Evolutionary conservation across 129 eudicot species (phyloP).

Genomic region (Sambucus nigra): DNA sequence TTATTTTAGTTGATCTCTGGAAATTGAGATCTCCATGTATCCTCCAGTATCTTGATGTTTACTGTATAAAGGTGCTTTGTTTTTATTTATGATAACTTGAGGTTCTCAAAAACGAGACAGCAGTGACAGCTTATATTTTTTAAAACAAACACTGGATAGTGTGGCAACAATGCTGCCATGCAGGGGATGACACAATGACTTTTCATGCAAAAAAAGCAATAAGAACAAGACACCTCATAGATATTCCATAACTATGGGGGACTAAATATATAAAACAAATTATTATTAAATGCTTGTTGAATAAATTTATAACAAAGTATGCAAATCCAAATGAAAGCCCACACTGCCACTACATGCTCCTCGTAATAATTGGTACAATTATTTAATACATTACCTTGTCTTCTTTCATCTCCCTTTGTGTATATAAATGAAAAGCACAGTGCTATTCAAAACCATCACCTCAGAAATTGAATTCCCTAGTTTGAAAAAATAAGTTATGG

Average conservation of each 20-base stretch:
- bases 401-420: not conserved
- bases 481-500: conserved; percentile 5
- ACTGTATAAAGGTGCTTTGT: no score
- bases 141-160: not conserved
- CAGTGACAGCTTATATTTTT: not conserved
- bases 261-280: no score
- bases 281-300: not conserved
- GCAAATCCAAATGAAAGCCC: not conserved
- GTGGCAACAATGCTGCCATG: not conserved
- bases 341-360: conserved; percentile 12
- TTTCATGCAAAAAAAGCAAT: not conserved
- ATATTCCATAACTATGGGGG: no score
- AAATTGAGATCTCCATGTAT: no score
- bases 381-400: not conserved
- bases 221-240: not conserved
- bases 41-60: no score
- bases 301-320: not conserved
- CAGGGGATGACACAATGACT: not conserved
- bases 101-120: not conserved
- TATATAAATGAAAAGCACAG: not conserved
- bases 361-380: not conserved
- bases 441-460: not conserved
- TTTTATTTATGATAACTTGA: not conserved
- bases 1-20: no score
- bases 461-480: not conserved